Evolutionary conservation across 768 basidiomycete species (phyloP), one percentile per base, ranked within the genome.

Genomic region (Amanita jacksonii): DNA sequence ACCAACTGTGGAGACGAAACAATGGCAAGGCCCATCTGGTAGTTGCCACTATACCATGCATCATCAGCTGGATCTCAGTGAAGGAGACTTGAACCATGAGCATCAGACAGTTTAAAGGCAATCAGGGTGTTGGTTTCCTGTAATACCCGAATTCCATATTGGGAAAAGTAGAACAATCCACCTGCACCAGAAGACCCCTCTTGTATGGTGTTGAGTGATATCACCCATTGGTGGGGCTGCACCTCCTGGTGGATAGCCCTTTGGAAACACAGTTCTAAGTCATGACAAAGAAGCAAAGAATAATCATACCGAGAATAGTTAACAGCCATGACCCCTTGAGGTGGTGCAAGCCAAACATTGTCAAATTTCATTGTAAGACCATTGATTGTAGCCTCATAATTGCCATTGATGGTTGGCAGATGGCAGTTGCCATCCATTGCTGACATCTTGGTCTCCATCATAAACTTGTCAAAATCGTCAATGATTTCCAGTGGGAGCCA

Each of bases 41-140:
- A 20, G 32, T 46, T 45, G 13, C 19, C 24, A n/a, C 8, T 16
- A 12, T 31, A 5, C 5, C 7, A 3, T 47, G 50, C 3, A n/a
- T 3, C 8, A 49, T 7, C 24, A 33, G 31, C 28, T 39, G 48
- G 27, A 6, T 6, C 7, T 12, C 27, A 12, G 27, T 28, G 27
- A 6, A 28, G 6, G 13, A 52, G 42, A 39, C 51, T 54, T 9
- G 53, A 52, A 5, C 53, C 53, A 49, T 54, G 53, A n/a, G 13
- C 22, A 10, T 52, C 46, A 6, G 8, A 8, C 5, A 51, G 53
- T 13, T 35, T 37, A 46, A 51, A 54, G 5, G 41, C 22, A 10
- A 54, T 38, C n/a, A 51, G 13, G 2, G 49, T 51, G 36, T 52
- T 49, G 5, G 49, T 19, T 12, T 49, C 52, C 3, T 36, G 34